A percentile compares a stretch with the other conserved stretches of the same genome.
Conservation (phyloP, 2,329 filamentous ascomycete species). For the Albifimbria verrucaria region DNA sequence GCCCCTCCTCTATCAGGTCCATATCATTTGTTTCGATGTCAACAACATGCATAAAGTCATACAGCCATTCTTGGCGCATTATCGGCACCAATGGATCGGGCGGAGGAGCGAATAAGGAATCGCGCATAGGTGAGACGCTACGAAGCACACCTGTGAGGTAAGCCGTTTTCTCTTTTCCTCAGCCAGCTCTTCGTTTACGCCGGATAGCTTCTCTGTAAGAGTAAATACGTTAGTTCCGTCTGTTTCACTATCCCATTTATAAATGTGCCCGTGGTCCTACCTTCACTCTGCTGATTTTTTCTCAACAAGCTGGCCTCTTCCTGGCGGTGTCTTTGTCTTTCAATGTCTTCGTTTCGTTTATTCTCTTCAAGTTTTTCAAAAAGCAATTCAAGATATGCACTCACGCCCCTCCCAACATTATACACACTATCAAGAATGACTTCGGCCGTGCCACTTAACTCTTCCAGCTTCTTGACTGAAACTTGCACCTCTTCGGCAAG, state of each 20-base stretch:
- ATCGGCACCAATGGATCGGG: background rate
- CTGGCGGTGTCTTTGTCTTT: too few relatives aligned
- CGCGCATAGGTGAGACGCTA: background rate
- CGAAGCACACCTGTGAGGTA: background rate
- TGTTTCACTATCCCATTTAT: too few relatives aligned
- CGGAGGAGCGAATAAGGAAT: background rate
- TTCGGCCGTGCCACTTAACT: background rate
- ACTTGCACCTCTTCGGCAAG: background rate
- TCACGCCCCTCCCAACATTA: background rate
- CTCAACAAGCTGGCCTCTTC: too few relatives aligned
- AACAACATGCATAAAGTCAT: background rate
- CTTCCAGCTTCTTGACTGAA: background rate
- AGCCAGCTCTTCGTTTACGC: background rate
- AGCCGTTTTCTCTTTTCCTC: background rate
- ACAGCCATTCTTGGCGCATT: background rate
- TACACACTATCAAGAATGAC: background rate
- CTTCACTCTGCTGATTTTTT: background rate
- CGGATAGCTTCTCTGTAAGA: too few relatives aligned
- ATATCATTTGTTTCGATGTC: background rate
- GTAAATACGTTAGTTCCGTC: too few relatives aligned
- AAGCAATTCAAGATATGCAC: background rate
- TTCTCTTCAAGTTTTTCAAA: background rate
- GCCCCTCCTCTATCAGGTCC: background rate
- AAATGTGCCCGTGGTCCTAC: too few relatives aligned
- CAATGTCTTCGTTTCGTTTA: background rate